Base-by-base conservation (phyloP, 164 flowering plant genomes). In the Taxillus chinensis region DNA sequence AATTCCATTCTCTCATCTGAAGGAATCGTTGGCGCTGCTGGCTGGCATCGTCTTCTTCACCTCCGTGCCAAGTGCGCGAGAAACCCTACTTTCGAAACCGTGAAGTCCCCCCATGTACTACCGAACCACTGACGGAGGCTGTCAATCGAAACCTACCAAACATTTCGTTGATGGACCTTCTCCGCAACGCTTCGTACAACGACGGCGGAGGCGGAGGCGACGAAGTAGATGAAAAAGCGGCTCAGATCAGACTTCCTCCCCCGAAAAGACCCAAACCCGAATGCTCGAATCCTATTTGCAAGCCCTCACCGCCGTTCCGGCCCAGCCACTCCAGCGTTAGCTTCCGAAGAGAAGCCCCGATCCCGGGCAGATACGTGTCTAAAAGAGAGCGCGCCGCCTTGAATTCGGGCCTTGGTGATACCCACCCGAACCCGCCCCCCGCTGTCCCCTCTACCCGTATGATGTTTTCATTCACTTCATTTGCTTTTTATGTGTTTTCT, bases 331-430 rank as follows among this genome's bases (percentile, higher is more conserved):
- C 42, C 37, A 55, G 52, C 27, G 10, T 6, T 6, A 50, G 4
- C 55, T 65, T 39, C 38, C 69, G 15, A 46, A 55, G 15, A 7
- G 85, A 79, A 66, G 71, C 84, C 64, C 75, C 76, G 16, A 52
- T 83, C 71, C 73, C 92, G 0, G 95, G 98, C 2, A 70, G 92
- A 56, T 89, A 92, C 70, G 48, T 92, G 2, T 89, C 98, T 48
- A 92, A 89, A 75, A 65, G 95, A 71, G 92, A 89, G 71, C 78
- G 89, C 49, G 83, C 85, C 2, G 59, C 73, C 27, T 41, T 64
- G 39, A 69, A 65, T 45, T 48, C 80, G 3, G 43, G 50, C 5
- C 27, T 82, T 38, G 15, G 16, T 3, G 58, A 59, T 67, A 46
- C 72, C 4, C 66, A 57, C 41, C 69, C 57, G 39, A 57, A 53